Evolutionary conservation across 2,329 filamentous ascomycete genomes (phyloP).

Genomic region (Rutstroemia sydowiana): DNA sequence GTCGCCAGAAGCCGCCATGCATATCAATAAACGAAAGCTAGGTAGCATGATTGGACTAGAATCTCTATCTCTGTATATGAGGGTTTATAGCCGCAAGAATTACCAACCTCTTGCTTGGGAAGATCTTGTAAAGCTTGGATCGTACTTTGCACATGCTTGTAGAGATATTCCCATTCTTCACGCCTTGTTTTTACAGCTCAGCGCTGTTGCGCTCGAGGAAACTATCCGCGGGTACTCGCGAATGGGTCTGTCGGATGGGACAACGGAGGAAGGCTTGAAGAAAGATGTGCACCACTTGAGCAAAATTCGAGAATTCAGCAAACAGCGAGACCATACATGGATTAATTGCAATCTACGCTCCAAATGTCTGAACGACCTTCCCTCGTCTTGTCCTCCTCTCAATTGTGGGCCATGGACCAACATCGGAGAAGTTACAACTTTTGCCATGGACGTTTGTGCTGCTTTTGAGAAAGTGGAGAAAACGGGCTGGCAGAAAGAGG

Average conservation of each 20-base stretch:
- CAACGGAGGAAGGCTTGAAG: neutral
- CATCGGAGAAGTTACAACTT: constrained; percentile 1
- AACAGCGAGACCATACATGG: constrained; percentile 2
- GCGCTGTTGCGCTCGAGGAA: constrained; percentile 5
- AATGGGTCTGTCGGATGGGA: neutral
- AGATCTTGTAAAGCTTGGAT: constrained; percentile 17
- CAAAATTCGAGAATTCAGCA: neutral
- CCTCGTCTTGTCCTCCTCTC: neutral
- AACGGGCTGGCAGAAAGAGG: constrained; percentile 8
- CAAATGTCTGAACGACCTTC: neutral
- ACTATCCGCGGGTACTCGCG: neutral
- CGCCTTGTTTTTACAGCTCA: constrained; percentile 4
- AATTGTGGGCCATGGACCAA: constrained; percentile 6
- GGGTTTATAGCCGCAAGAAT: constrained; percentile 14
- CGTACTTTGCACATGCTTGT: neutral
- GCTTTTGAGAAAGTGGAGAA: constrained; percentile 10
- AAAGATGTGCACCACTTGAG: neutral
- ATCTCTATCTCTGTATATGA: constrained; percentile 27
- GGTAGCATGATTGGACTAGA: constrained; percentile 26
- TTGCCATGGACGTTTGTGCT: constrained; percentile 8
- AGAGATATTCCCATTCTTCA: constrained; percentile 4
- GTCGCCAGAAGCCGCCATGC: constrained; percentile 9
- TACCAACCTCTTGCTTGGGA: constrained; percentile 31
- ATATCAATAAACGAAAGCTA: constrained; percentile 17
- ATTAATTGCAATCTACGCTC: neutral